Percentiles rank a stretch among this genome's conserved stretches.
Conservation (phyloP, 2,329 filamentous ascomycete genomes). For the Claviceps digitariae region DNA sequence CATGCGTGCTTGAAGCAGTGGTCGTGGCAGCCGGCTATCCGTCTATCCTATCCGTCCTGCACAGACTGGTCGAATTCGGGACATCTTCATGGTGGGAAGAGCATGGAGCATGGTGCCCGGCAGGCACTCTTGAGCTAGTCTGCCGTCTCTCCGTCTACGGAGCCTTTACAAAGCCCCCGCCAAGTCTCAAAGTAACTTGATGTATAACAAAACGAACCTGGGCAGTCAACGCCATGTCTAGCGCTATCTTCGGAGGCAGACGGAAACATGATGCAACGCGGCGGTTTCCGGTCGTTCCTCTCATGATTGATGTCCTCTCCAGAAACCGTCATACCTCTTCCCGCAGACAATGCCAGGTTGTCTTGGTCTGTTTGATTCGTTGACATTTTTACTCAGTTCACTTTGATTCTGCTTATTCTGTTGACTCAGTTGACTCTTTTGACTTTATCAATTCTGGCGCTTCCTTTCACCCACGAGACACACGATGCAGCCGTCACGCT, state of each 20-base stretch:
- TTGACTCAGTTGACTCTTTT: neutral
- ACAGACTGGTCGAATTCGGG: neutral
- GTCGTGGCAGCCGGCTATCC: neutral
- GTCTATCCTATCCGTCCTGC: neutral
- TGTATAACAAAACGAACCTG: neutral
- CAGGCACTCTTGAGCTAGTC: neutral
- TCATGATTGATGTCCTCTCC: too few relatives aligned
- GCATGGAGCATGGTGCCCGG: neutral
- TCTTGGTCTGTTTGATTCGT: neutral
- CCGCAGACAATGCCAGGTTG: neutral
- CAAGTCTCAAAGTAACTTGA: neutral
- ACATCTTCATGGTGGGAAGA: neutral
- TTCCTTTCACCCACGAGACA: neutral
- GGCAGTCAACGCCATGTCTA: neutral
- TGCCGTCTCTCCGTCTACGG: neutral
- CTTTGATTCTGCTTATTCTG: too few relatives aligned
- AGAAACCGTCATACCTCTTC: neutral
- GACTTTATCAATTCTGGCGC: neutral
- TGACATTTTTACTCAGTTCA: too few relatives aligned
- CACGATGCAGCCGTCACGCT: neutral
- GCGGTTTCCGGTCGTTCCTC: neutral
- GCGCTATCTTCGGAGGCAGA: neutral
- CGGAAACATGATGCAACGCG: neutral
- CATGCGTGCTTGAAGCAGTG: neutral
- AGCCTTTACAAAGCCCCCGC: neutral